Evolutionary conservation across 1,284 basidiomycete genomes (phyloP).

Genomic region (Ustilago trichophora): DNA sequence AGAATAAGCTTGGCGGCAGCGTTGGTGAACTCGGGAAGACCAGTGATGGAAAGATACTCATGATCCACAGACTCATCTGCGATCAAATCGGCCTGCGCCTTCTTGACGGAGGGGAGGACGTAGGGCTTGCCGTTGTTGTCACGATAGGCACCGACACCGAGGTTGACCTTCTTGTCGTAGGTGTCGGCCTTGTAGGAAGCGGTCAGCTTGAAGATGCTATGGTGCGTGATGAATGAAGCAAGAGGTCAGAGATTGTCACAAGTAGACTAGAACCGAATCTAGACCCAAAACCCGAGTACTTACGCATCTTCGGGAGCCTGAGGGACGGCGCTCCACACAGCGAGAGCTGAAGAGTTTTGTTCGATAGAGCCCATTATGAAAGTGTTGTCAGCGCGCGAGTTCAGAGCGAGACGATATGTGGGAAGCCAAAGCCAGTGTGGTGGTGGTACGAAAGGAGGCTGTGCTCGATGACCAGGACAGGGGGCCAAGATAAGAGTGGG

Average conservation of each 20-base stretch:
- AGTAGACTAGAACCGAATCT: no score
- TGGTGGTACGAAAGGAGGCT: neutral
- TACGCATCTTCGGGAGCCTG: conserved; percentile 57
- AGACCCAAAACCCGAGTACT: no score
- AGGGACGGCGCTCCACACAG: conserved; percentile 46
- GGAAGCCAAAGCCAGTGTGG: no score
- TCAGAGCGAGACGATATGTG: neutral
- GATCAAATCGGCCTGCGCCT: conserved; percentile 78
- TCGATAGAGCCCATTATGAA: conserved; percentile 19
- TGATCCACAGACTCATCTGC: conserved; percentile 82
- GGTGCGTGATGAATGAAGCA: neutral
- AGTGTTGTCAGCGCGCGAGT: conserved; percentile 3
- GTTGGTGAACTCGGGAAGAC: conserved; percentile 80
- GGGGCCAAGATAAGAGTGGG: no score
- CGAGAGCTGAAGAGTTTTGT: conserved; percentile 22
- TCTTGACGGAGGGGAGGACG: conserved; percentile 68
- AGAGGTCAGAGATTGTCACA: no score
- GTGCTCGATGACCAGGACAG: no score
- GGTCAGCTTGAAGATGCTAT: conserved; percentile 85
- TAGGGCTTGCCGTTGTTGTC: conserved; percentile 68
- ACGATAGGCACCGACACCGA: conserved; percentile 73
- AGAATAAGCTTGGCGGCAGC: conserved; percentile 85
- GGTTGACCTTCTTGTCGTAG: conserved; percentile 84
- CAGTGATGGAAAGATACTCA: conserved; percentile 92
- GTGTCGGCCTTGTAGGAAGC: conserved; percentile 85